Evolutionary conservation across 805 yeast species (phyloP), one percentile per base, ranked within the genome.

Genomic region (Saturnispora saitoi): DNA sequence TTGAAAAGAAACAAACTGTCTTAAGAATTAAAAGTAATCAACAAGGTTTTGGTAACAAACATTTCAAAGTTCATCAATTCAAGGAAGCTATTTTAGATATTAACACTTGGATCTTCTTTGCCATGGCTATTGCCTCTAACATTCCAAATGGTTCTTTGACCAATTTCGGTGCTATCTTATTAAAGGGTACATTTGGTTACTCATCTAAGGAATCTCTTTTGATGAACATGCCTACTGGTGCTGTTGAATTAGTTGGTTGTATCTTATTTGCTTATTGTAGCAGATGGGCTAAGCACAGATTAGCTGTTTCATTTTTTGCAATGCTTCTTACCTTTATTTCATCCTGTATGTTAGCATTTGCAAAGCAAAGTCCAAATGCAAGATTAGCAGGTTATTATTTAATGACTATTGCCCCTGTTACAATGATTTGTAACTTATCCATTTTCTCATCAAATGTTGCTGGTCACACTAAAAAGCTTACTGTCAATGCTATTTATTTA

Each of bases 381-480:
- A 54, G 56, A 43, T 48, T 62, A 12, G 60, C 65, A 7, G 67
- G 67, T 24, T 58, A 58, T 34, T 67, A 67, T 54, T 44, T 61
- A 4, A 38, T 62, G 15, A 52, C 53, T 26, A 53, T 56, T 22
- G 47, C 58, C 4, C 60, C 64, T 4, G 49, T 62, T 22, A 60
- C 61, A 30, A 58, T 60, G 56, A 57, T 59, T 48, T 59, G 63
- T 41, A 50, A 58, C 54, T 67, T 48, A 50, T 64, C 71, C 1
- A 58, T 62, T 32, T 64, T 58, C 56, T 71, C 51, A 66, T 66
- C 77, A 4, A 77, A 84, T 60, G 74, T 81, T 32, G 80, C 89
- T 1, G 93, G 93, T 11, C 76, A 78, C 53, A 83, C 90, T n/a
- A 86, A 86, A 63, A 80, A 83, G 56, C 70, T 80, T 54, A 72